Base-by-base conservation (phyloP, 1,139 yeast species). In the Yamadazyma sp. region DNA sequence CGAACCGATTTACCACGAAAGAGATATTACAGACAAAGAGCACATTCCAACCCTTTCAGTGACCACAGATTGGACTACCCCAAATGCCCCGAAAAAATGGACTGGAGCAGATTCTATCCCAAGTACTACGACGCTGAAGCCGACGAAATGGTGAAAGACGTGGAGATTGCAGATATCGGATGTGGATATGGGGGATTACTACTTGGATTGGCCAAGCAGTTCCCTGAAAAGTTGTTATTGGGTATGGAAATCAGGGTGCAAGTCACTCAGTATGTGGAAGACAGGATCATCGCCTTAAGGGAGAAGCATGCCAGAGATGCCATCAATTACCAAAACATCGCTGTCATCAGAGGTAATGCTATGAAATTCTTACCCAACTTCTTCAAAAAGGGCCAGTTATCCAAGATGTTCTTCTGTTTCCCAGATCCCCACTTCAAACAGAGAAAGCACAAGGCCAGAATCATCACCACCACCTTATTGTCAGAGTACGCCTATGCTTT, bases 361-460 rank as follows among this genome's bases (percentile, higher is more conserved):
- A 94, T 94, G 98, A 92, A 92, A 64, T 92, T 92, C 57, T 68
- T 91, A 48, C 98, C 98, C 24, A 92, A 92, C 61, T 92, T 94
- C 61, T 92, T 94, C 66, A 69, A 74, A 41, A 83, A 84, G 61
- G 82, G 83, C 5, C 94, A 87, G 61, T 69, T 92, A 39, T 79
- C 83, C 29, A 92, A 92, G 70, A 87, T 92, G 80, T 92, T 92
- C 64, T 92, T 94, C 69, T 94, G 98, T 64, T 92, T 92, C 76
- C 99, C 99, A 15, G 99, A 92, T 64, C 99, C 99, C 11, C 98
- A 94, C 62, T 92, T 92, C 72, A 92, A 92, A 59, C 96, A 88
- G 62, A 77, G 98, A 55, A 92, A 92, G 61, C 98, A 94, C 65
- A 92, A 92, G 70, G 98, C 98, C 7, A 77, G 99, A 69, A 92